Evolutionary conservation across 208 protist species (phyloP), one percentile per base, ranked within the genome.

Genomic region (Naegleria fowleri): DNA sequence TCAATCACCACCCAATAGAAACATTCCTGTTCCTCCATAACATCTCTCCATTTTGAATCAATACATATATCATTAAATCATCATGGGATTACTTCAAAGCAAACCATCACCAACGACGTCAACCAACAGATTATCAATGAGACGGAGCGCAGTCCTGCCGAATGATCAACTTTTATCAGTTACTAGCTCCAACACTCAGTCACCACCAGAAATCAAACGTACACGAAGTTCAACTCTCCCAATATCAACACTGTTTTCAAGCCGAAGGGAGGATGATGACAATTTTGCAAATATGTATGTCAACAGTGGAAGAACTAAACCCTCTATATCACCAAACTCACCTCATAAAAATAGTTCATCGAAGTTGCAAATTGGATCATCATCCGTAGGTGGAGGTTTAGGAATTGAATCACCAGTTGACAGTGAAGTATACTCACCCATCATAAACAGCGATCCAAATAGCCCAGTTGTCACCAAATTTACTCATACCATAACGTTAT

Each of bases 401-500:
- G 29, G 29, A 36, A 36, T 36, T 36, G 67, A 79, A 25, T 36
- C 16, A 36, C 67, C 16, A 13, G 6, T 11, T 79, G 67, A 79
- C 6, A 75, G 58, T 16, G 67, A 79, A 11, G 29, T 9, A 36
- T 36, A 36, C 36, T 79, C 67, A 79, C 67, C 67, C 7, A 67
- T 67, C 11, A 29, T 67, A 29, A 67, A 15, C 55, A 67, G 19
- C 22, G 55, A 67, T 67, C n/a, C 67, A 29, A n/a, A 16, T 75
- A 75, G 58, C 16, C 13, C 13, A n/a, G 58, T n/a, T 75, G 67
- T 29, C n/a, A 79, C 67, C 29, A 79, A 79, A 79, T 13, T 79
- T 13, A 95, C 94, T 38, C 58, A 41, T 29, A 76, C 83, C 43
- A 87, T 93, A 15, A 40, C 93, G 11, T 52, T 93, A 29, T 87